Evolutionary conservation across 495 filamentous ascomycete species (phyloP), one percentile per base, ranked within the genome.

Genomic region (Lepraria neglecta): DNA sequence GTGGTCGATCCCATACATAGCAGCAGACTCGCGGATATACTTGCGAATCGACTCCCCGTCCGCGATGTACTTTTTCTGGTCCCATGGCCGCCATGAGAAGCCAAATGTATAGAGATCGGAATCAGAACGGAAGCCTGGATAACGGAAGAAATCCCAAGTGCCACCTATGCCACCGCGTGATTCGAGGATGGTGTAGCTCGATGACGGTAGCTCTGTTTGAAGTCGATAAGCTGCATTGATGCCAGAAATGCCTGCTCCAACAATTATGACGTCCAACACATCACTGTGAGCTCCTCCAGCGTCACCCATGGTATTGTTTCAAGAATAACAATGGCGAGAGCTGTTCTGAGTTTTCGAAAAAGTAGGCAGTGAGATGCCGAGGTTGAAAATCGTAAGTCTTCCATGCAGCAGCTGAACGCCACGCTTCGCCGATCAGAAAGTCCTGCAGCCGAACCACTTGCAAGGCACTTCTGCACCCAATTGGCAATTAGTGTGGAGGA

Each of bases 101-200:
- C 48, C 58, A 38, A 60, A 60, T 3, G 58, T 53, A n/a, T 53
- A 60, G 24, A 60, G 58, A 10, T 60, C 58, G 27, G 38, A 53
- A 43, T 60, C 58, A 14, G 48, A 60, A 51, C 58, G 58, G 27
- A 60, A 53, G 38, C 58, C 58, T 11, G 58, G 58, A 21, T 60
- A 60, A 4, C 38, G 24, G 12, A 60, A 60, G 47, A 60, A 51
- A 35, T 60, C 58, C 58, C 58, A 60, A 4, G 58, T 60, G 2
- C 58, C 58, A 28, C 58, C 58, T 44, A 60, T 53, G n/a, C 38
- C 27, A 4, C 47, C 47, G 11, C 58, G 58, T 4, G 58, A 33
- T 44, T 60, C 58, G 27, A 60, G 58, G 14, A 60, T 60, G 6
- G 48, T 53, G n/a, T 53, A 60, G 47, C 24, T 53, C 10, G 58